Conservation (phyloP, 148 eudicot genomes). For the Diospyros lotus region DNA sequence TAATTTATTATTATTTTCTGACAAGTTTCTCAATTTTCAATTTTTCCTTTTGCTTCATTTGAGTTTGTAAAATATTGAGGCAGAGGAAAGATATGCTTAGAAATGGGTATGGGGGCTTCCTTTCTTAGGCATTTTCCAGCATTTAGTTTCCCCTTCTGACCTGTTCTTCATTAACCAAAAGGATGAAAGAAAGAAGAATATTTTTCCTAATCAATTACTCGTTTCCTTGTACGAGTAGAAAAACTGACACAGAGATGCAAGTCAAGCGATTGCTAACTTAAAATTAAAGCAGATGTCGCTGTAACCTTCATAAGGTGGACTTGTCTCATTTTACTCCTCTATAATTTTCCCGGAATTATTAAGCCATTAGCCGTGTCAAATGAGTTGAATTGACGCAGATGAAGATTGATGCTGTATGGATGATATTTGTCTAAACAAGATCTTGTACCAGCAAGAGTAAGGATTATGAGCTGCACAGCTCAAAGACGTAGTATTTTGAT, state of each 20-base stretch:
- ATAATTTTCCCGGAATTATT: neutral
- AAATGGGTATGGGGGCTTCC: neutral
- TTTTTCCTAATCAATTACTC: too few relatives aligned
- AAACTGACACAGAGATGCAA: neutral
- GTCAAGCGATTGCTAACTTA: too few relatives aligned
- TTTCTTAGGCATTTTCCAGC: neutral
- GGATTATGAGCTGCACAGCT: neutral
- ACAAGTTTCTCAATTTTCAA: neutral
- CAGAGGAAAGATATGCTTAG: constrained; percentile 12
- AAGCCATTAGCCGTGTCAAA: neutral
- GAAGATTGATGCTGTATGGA: neutral
- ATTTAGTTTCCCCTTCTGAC: neutral
- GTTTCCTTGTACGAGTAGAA: neutral
- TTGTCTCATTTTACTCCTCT: neutral
- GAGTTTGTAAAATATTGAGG: constrained; percentile 2
- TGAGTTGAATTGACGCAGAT: neutral
- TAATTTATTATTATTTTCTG: too few relatives aligned
- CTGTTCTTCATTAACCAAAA: neutral
- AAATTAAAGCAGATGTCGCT: neutral
- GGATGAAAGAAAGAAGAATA: neutral
- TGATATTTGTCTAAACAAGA: neutral
- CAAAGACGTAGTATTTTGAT: neutral
- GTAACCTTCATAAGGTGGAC: neutral
- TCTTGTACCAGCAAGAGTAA: too few relatives aligned
- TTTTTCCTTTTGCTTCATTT: neutral